Base-by-base conservation (phyloP, 169 alveolate genomes). In the Theileria sp. region DNA sequence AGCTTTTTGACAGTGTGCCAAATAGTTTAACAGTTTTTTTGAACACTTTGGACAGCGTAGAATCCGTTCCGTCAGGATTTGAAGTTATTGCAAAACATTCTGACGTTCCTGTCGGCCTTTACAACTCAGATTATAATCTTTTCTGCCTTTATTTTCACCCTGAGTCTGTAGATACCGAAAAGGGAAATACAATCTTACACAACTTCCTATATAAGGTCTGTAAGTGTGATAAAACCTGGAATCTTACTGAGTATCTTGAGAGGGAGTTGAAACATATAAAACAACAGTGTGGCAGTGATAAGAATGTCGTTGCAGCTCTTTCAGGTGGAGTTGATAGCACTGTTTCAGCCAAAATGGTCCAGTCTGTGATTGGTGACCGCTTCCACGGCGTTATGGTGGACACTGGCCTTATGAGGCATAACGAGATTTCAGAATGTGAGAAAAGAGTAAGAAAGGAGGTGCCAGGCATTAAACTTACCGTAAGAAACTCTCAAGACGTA, bases 311-410 rank as follows among this genome's bases (percentile, higher is more conserved):
- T 15, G 94, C 92, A 51, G 94, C 92, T 2, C 88, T 90, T 79
- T 90, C 94, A 15, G 94, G 94, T 25, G 94, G 94, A 32, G 90
- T 87, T 4, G 94, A 90, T 75, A 87, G 93, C 86, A 90, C 94
- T 6, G 94, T 90, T 21, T 87, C 89, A 36, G 94, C 94, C 19
- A 90, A 92, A 19, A 72, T 84, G 65, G 89, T 89, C 36, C 92
- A 90, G 77, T 80, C 81, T 70, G 92, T 85, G 67, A 87, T 90
- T 44, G 86, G 89, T 34, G 88, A 90, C 30, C 58, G 93, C 32
- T 87, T 90, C 88, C 89, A 77, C 62, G 94, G 93, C 15, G 76
- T 90, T 51, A 85, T 90, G 80, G 83, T 90, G 21, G 86, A 90
- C 86, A 90, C 88, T 61, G 94, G 94, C 12, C 79, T 90, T 32